phyloP scores from a whole-genome alignment of 495 filamentous ascomycete species.

The Neohortaea acidophila region DNA sequence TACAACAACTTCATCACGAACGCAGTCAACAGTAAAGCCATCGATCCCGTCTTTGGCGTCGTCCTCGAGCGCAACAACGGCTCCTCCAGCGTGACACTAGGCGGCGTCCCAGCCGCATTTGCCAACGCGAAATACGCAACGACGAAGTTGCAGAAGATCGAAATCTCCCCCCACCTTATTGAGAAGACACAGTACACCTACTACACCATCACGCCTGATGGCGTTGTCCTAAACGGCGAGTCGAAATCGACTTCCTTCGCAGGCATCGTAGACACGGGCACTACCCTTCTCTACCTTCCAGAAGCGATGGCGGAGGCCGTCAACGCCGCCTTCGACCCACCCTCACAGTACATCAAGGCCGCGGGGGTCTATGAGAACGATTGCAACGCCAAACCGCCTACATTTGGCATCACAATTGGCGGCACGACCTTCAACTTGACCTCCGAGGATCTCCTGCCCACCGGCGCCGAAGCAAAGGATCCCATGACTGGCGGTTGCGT shows the following conservation, averaged over 20 bases:
- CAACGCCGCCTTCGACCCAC: constrained; percentile 38
- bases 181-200: constrained; percentile 20
- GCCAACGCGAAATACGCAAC: too few relatives aligned
- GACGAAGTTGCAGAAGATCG: constrained; percentile 23
- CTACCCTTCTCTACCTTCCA: constrained; percentile 31
- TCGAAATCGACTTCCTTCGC: constrained; percentile 3
- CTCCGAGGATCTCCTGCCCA: constrained; percentile 38
- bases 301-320: constrained; percentile 32
- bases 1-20: constrained; percentile 41
- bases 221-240: constrained; percentile 19
- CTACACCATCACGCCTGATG: constrained; percentile 32
- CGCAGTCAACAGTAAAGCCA: constrained; percentile 33
- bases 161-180: constrained; percentile 1
- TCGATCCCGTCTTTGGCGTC: constrained; percentile 42
- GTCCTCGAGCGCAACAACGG: constrained; percentile 26
- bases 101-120: constrained; percentile 38
- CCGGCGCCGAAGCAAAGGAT: constrained; percentile 18
- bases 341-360: constrained; percentile 32
- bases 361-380: constrained; percentile 36
- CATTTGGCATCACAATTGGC: constrained; percentile 36
- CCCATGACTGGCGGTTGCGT: constrained; percentile 10
- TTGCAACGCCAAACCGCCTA: constrained; percentile 41
- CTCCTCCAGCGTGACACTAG: constrained; percentile 34
- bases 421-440: constrained; percentile 38
- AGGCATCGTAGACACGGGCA: constrained; percentile 32